These are phyloP conservation scores for Neovahlkampfia damariscottae DNA, from an alignment of 78 protist species.

Conservation along the genomic window DNA sequence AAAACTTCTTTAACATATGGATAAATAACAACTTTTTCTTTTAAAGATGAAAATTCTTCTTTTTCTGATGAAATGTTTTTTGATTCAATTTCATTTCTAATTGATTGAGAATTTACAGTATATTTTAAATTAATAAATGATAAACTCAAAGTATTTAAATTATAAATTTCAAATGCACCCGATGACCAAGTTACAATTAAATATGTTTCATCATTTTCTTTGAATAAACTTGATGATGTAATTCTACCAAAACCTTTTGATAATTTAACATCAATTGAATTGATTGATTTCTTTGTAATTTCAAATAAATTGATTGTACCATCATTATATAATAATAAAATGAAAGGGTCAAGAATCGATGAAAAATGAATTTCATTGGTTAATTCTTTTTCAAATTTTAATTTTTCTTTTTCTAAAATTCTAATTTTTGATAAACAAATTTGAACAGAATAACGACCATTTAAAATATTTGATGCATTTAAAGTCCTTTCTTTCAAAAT, in stretches of 20 bases:
- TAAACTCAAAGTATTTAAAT: background rate
- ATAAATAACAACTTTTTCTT: background rate
- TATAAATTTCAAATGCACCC: background rate
- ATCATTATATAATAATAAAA: background rate
- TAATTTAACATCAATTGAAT: background rate
- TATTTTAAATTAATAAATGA: background rate
- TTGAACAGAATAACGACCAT: background rate
- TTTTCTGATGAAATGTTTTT: background rate
- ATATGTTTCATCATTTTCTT: background rate
- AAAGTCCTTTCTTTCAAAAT: background rate
- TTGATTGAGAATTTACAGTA: background rate
- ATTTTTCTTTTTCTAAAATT: background rate
- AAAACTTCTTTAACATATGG: background rate
- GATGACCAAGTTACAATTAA: background rate
- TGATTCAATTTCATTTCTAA: background rate
- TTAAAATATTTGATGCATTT: conserved; percentile 2
- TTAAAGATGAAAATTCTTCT: background rate
- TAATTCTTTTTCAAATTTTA: background rate
- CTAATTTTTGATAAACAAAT: background rate
- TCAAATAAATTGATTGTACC: background rate
- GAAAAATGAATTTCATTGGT: background rate
- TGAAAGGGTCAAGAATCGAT: background rate
- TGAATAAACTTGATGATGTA: background rate
- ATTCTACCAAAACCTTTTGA: background rate
- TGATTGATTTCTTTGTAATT: background rate